Evolutionary conservation across 2,329 filamentous ascomycete genomes (phyloP).

Genomic region (Trichoderma sp.): DNA sequence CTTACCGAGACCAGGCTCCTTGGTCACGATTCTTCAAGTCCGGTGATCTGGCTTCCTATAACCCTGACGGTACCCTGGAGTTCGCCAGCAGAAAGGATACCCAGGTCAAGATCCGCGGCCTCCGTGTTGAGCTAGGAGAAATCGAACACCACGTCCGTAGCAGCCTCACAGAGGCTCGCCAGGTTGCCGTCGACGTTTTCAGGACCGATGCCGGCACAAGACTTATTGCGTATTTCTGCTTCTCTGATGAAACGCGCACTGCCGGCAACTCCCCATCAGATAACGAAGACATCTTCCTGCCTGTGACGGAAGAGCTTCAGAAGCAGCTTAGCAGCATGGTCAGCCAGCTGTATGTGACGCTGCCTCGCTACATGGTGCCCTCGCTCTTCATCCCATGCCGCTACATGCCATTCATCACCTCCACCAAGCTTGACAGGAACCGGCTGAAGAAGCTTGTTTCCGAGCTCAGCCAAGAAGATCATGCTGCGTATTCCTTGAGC

Average conservation of each 20-base stretch:
- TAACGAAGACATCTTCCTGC: constrained; percentile 28
- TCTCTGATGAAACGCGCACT: constrained; percentile 10
- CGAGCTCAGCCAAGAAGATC: constrained; percentile 14
- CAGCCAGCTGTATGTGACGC: background rate
- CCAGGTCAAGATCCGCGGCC: constrained; percentile 60
- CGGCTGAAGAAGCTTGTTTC: constrained; percentile 10
- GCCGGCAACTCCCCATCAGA: background rate
- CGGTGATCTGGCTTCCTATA: constrained; percentile 49
- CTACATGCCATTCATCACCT: constrained; percentile 30
- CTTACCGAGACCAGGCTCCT: constrained; percentile 9
- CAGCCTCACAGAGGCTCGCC: constrained; percentile 2
- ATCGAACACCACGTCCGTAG: constrained; percentile 29
- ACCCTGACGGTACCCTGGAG: constrained; percentile 43
- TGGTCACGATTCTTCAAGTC: constrained; percentile 45
- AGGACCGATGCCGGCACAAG: background rate
- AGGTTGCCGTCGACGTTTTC: constrained; percentile 27
- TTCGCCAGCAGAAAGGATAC: constrained; percentile 56
- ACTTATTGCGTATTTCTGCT: constrained; percentile 13
- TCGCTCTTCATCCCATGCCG: constrained; percentile 29
- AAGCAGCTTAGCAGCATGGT: constrained; percentile 21
- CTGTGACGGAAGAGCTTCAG: constrained; percentile 22
- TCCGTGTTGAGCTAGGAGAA: constrained; percentile 50
- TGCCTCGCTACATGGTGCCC: constrained; percentile 33
- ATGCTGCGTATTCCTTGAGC: constrained; percentile 12
- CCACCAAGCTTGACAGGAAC: constrained; percentile 30